These are phyloP conservation scores for Daedalea quercina DNA, from an alignment of 768 basidiomycete species.

Conservation along the genomic window DNA sequence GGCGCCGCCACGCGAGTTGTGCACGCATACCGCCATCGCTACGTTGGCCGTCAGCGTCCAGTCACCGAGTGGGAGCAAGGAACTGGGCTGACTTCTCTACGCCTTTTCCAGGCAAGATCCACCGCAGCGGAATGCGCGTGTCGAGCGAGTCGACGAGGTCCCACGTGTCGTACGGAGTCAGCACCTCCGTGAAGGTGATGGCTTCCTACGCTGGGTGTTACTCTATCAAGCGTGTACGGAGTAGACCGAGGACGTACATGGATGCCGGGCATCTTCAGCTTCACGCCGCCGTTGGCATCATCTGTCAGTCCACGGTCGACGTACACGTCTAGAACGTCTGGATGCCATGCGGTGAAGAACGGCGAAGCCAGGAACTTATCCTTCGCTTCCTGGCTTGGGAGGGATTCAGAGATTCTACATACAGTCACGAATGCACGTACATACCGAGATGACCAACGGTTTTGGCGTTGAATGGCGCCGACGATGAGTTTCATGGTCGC, in stretches of 20 bases:
- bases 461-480: slow-evolving; percentile 52
- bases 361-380: slow-evolving; percentile 40
- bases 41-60: not conserved
- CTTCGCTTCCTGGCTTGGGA: slow-evolving; percentile 52
- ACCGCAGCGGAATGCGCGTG: slow-evolving; percentile 42
- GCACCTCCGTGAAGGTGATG: slow-evolving; percentile 46
- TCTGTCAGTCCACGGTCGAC: slow-evolving; percentile 49
- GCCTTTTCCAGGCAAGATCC: slow-evolving; percentile 46
- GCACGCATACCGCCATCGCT: slow-evolving; percentile 3
- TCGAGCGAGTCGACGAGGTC: slow-evolving; percentile 33
- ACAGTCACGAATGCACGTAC: slow-evolving; percentile 1
- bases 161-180: slow-evolving; percentile 30
- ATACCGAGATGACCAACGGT: slow-evolving; percentile 58
- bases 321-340: slow-evolving; percentile 51
- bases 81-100: slow-evolving; percentile 27
- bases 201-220: slow-evolving; percentile 38
- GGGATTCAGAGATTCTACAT: not conserved
- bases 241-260: slow-evolving; percentile 22
- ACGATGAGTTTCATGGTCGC: slow-evolving; percentile 11
- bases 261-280: slow-evolving; percentile 58
- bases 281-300: slow-evolving; percentile 33
- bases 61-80: not conserved
- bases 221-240: not conserved
- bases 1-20: slow-evolving; percentile 26
- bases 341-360: slow-evolving; percentile 72